phyloP scores from a whole-genome alignment of 306 rosid genomes.

The Gillenia trifoliata region DNA sequence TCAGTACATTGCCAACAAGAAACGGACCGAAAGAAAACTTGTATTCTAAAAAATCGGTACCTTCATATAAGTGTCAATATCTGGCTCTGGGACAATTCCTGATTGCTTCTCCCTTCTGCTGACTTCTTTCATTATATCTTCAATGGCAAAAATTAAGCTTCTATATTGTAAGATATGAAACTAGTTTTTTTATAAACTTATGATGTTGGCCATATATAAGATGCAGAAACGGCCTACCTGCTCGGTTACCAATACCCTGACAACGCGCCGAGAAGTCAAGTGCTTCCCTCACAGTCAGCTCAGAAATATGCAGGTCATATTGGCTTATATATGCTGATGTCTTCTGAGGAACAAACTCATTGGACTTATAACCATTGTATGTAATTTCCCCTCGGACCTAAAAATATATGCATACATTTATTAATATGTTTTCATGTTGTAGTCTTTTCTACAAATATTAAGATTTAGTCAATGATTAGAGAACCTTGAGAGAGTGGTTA shows the following conservation, averaged over 20 bases:
- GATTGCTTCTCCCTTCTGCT: conserved; percentile 22
- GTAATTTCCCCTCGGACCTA: conserved; percentile 22
- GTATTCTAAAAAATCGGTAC: background rate
- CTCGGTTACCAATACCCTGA: conserved; percentile 25
- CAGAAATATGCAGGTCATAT: conserved; percentile 28
- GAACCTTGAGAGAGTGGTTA: conserved; percentile 43
- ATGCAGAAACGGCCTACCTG: conserved; percentile 9
- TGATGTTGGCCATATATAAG: background rate
- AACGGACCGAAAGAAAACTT: background rate
- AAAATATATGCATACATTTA: background rate
- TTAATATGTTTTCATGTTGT: background rate
- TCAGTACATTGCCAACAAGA: background rate
- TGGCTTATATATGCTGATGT: conserved; percentile 33
- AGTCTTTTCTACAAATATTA: background rate
- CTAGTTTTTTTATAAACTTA: background rate
- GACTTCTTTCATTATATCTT: conserved; percentile 27
- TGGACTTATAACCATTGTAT: conserved; percentile 22
- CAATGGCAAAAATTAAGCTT: background rate
- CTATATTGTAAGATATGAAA: background rate
- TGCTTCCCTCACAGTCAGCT: conserved; percentile 28
- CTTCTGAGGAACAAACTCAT: conserved; percentile 28
- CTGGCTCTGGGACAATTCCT: conserved; percentile 27
- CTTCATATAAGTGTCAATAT: conserved; percentile 26
- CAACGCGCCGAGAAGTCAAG: conserved; percentile 20
- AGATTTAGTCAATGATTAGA: background rate